Base-by-base conservation (phyloP, 1,284 basidiomycete species). In the Boletus semigastroideus region DNA sequence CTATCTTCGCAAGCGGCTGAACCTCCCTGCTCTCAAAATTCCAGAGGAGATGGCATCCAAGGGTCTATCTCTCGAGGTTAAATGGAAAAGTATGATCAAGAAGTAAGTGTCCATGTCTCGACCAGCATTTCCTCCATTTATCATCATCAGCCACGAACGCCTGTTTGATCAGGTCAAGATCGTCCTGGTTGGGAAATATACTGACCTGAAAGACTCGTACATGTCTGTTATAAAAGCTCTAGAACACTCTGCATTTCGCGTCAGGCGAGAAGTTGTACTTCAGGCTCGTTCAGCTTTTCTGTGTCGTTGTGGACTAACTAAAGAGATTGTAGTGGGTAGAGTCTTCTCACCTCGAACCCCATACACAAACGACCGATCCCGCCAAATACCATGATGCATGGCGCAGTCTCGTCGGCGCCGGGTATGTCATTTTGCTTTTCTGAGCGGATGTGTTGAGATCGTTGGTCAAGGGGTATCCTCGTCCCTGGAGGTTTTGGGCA, bases 181-280 rank as follows among this genome's bases (percentile, higher is more conserved):
- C 56, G 94, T 92, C 19, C 77, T 99, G 36, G 94, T 99, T 19
- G 96, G 96, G 47, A 99, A 99, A 74, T 99, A 99, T 76, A 98
- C 94, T 7, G 88, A 94, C 55, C 78, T 99, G 47, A 92, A 96
- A 71, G 96, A 99, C 72, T 98, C 94, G 34, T 99, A 99, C 73
- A 98, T 98, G 92, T 94, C 91, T 34, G 97, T 99, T 48, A 89
- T 89, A 67, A 99, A 99, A 77, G 86, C 97, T 25, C 80, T 99
- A 39, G 96, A 99, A 72, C 96, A 99, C 72, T 94, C 96, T 6
- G 92, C 94, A 1, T 92, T 99, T 76, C 83, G 92, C 45, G 91
- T 95, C 57, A 87, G 87, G 54, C 79, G 92, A 55, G 95, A 92
- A 68, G 79, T 98, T 39, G 78, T 78, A 51, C 78, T 97, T 27